phyloP scores from a whole-genome alignment of 805 yeast genomes.

The Hanseniaspora vineae region DNA sequence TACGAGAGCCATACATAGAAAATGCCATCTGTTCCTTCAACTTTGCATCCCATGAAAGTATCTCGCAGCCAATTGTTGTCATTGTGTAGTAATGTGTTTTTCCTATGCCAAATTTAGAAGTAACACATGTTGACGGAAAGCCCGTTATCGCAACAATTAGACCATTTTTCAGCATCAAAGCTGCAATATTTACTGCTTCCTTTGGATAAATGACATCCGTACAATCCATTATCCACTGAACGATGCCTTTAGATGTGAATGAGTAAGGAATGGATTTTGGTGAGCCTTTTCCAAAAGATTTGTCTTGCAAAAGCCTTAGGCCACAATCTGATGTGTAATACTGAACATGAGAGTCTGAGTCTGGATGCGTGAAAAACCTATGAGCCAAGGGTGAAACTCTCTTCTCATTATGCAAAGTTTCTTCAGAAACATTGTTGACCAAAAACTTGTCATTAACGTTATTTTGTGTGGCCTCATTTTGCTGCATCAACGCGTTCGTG shows the following conservation, averaged over 20 bases:
- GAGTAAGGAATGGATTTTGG: constrained; percentile 27
- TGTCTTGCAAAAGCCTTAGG: constrained; percentile 40
- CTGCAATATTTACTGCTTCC: constrained; percentile 43
- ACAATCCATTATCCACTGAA: constrained; percentile 88
- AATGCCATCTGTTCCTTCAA: constrained; percentile 4
- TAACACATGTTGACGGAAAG: constrained; percentile 24
- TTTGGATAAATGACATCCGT: constrained; percentile 48
- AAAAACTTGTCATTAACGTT: background rate
- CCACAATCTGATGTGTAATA: constrained; percentile 62
- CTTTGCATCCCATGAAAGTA: constrained; percentile 24
- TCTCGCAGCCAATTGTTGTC: constrained; percentile 29
- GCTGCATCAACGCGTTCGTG: constrained; percentile 1
- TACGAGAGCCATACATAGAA: constrained; percentile 11
- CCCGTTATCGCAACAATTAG: constrained; percentile 33
- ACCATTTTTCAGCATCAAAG: constrained; percentile 33
- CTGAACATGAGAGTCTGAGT: constrained; percentile 68
- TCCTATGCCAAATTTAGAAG: constrained; percentile 20
- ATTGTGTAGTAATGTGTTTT: constrained; percentile 32
- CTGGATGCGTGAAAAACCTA: constrained; percentile 75
- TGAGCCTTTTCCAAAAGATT: constrained; percentile 17
- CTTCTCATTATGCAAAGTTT: constrained; percentile 9
- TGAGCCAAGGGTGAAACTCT: constrained; percentile 57
- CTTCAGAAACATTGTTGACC: background rate
- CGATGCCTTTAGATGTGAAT: constrained; percentile 61
- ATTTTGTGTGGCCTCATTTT: constrained; percentile 1